A percentile compares a stretch with the other conserved stretches of the same genome.
phyloP scores from a whole-genome alignment of 768 basidiomycete genomes.

The Tylopilus rubrobrunneus region DNA sequence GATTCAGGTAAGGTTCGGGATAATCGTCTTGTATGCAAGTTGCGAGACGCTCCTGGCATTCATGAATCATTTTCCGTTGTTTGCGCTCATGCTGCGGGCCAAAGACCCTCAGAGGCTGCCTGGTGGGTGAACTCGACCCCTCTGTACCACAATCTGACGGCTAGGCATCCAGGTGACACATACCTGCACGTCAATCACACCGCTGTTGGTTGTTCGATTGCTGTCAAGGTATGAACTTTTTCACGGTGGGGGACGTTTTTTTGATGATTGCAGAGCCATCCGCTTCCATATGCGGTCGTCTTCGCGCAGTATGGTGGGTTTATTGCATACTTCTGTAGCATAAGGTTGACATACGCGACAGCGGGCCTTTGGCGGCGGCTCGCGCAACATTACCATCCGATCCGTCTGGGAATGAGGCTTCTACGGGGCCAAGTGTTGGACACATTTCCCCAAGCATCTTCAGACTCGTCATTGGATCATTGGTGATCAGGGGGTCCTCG shows the following conservation, averaged over 20 bases:
- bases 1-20: slow-evolving; percentile 46
- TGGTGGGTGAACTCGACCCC: slow-evolving; percentile 39
- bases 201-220: slow-evolving; percentile 19
- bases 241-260: not conserved
- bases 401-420: slow-evolving; percentile 48
- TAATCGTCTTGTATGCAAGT: slow-evolving; percentile 56
- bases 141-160: not conserved
- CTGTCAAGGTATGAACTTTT: slow-evolving; percentile 16
- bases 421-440: slow-evolving; percentile 47
- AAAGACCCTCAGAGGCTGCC: slow-evolving; percentile 86
- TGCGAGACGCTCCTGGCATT: slow-evolving; percentile 68
- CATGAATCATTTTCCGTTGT: slow-evolving; percentile 91
- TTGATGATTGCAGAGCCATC: slow-evolving; percentile 43
- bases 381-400: slow-evolving; percentile 54
- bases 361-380: slow-evolving; percentile 49
- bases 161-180: slow-evolving; percentile 20
- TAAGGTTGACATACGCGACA: slow-evolving; percentile 19
- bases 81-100: slow-evolving; percentile 75
- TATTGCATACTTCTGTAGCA: not conserved
- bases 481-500: slow-evolving; percentile 14
- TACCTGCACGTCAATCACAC: slow-evolving; percentile 28
- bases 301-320: slow-evolving; percentile 57
- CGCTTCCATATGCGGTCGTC: slow-evolving; percentile 46
- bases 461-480: slow-evolving; percentile 1
- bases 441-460: slow-evolving; percentile 38